These are phyloP conservation scores for Zoysia japonica DNA, from an alignment of 176 grass and related monocot species.

Conservation along the genomic window DNA sequence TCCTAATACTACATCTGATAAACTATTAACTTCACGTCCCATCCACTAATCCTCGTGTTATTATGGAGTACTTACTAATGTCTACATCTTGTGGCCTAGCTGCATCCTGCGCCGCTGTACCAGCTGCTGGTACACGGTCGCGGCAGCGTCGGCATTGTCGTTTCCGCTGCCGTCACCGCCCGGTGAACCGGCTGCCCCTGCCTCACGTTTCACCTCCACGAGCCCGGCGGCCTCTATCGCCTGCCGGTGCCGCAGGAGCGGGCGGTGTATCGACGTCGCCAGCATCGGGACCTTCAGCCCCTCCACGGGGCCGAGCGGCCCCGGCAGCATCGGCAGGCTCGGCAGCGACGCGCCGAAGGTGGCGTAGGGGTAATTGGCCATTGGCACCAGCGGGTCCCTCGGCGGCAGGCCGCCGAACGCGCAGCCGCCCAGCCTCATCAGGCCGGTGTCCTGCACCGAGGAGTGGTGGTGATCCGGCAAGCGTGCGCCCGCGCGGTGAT, in stretches of 20 bases:
- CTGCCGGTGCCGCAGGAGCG: constrained; percentile 46
- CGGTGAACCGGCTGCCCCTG: neutral
- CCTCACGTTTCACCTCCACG: constrained; percentile 42
- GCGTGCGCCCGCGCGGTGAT: constrained; percentile 27
- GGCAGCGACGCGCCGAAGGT: constrained; percentile 24
- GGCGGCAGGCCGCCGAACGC: constrained; percentile 42
- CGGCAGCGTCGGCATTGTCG: neutral
- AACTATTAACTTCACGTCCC: neutral
- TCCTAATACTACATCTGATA: neutral
- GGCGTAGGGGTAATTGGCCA: constrained; percentile 46
- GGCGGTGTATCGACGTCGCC: constrained; percentile 38
- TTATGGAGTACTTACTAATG: constrained; percentile 44
- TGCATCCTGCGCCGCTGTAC: constrained; percentile 44
- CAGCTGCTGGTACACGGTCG: constrained; percentile 60
- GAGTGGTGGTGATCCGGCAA: constrained; percentile 38
- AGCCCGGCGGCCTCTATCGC: constrained; percentile 38
- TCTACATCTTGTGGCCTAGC: constrained; percentile 57
- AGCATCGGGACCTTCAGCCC: constrained; percentile 46
- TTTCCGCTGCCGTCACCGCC: neutral
- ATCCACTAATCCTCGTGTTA: constrained; percentile 32
- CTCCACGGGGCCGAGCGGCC: constrained; percentile 23
- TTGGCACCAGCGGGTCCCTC: constrained; percentile 51
- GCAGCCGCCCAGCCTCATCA: constrained; percentile 40
- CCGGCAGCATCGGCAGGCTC: constrained; percentile 49
- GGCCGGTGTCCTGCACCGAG: constrained; percentile 34